Conservation (phyloP, 106 monocot species). For the Cymbidium sinense region DNA sequence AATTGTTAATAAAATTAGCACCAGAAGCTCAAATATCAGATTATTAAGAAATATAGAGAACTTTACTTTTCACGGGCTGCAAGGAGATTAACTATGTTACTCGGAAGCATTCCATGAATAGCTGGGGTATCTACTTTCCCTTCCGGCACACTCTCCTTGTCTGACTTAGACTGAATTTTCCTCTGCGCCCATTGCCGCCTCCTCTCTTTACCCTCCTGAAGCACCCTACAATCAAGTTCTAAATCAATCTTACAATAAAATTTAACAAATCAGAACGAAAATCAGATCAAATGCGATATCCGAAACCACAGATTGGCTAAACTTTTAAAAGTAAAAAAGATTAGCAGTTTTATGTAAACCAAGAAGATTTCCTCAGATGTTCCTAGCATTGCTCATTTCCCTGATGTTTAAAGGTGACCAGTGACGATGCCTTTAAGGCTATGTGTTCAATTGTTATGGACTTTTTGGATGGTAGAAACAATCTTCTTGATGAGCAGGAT, state of each 20-base stretch:
- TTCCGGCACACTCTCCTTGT: conserved; percentile 14
- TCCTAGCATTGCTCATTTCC: no score
- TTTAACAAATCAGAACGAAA: background rate
- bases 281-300: background rate
- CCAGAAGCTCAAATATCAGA: background rate
- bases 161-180: conserved; percentile 30
- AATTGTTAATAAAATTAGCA: background rate
- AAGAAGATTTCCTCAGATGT: no score
- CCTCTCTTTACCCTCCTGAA: conserved; percentile 63
- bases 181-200: conserved; percentile 67
- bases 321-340: no score
- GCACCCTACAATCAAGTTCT: conserved; percentile 36
- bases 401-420: no score
- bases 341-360: no score
- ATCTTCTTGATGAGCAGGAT: no score
- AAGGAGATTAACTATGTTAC: conserved; percentile 53
- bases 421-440: no score
- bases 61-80: conserved; percentile 84
- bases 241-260: background rate
- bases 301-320: background rate
- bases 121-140: conserved; percentile 16
- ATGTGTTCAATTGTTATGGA: no score
- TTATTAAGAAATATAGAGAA: background rate
- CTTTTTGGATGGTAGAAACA: no score
- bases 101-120: conserved; percentile 79